These are phyloP conservation scores for Beauveria bassiana DNA, from an alignment of 2,329 filamentous ascomycete species.

Conservation along the genomic window DNA sequence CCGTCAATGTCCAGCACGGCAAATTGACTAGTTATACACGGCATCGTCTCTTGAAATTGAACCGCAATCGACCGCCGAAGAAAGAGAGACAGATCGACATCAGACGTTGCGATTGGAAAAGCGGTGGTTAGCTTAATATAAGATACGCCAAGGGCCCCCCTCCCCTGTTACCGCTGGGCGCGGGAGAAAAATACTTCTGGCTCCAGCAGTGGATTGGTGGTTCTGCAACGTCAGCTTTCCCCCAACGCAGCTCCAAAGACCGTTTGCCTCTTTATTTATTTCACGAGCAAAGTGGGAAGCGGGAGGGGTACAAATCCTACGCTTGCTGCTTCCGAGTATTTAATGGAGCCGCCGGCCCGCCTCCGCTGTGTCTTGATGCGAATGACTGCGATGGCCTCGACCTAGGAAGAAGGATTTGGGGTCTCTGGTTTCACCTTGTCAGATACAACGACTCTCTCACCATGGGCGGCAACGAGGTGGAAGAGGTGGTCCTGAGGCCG, in stretches of 20 bases:
- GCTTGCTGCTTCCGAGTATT: background rate
- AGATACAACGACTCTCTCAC: background rate
- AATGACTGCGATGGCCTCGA: background rate
- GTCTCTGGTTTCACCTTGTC: background rate
- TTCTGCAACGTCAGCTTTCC: background rate
- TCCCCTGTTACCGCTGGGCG: too few species aligned
- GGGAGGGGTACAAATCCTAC: background rate
- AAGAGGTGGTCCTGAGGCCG: background rate
- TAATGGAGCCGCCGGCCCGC: slow-evolving; percentile 4
- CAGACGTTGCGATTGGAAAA: too few species aligned
- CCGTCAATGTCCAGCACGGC: too few species aligned
- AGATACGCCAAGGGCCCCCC: too few species aligned
- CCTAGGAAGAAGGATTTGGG: too few species aligned
- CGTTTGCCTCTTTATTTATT: background rate
- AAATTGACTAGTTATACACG: too few species aligned
- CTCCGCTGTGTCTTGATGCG: background rate
- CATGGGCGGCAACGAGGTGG: background rate
- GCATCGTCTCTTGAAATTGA: too few species aligned
- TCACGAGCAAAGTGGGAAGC: background rate
- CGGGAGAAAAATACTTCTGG: background rate
- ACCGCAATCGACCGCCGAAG: background rate
- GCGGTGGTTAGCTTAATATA: background rate
- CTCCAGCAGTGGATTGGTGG: background rate
- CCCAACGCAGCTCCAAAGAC: too few species aligned
- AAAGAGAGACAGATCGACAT: background rate